phyloP scores from a whole-genome alignment of 2,329 filamentous ascomycete genomes.

The Plectosphaerella sp. region DNA sequence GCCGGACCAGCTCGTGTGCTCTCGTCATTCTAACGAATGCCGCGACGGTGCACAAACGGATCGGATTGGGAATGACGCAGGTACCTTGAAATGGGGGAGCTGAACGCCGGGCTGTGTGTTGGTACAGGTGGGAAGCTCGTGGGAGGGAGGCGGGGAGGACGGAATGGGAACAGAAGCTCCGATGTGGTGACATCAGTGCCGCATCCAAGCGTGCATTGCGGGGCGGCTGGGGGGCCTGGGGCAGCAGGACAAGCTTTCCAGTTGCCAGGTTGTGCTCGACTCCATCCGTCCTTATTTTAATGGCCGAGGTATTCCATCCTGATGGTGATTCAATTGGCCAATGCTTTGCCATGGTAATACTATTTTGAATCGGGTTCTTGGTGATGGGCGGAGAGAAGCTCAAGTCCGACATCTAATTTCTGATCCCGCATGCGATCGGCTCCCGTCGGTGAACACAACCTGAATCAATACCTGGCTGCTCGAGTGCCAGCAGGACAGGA shows the following conservation, averaged over 20 bases:
- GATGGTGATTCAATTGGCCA: too few species aligned
- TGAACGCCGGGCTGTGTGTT: neutral
- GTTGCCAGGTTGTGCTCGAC: neutral
- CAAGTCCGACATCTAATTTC: too few species aligned
- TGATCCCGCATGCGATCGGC: too few species aligned
- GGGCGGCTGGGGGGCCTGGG: neutral
- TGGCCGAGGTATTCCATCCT: too few species aligned
- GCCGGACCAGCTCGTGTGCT: neutral
- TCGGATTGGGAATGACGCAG: too few species aligned
- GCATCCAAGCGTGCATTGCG: neutral
- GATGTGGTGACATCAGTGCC: conserved; percentile 8
- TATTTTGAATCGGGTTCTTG: too few species aligned
- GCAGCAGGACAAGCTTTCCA: neutral
- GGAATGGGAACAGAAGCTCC: conserved; percentile 8
- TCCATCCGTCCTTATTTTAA: neutral
- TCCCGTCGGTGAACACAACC: too few species aligned
- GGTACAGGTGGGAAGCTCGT: neutral
- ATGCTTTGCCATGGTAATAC: too few species aligned
- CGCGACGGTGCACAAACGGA: neutral
- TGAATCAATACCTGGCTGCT: too few species aligned
- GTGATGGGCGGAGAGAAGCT: too few species aligned
- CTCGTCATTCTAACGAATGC: neutral
- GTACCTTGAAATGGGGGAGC: neutral
- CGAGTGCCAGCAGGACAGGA: too few species aligned
- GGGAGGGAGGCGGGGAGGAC: neutral